phyloP scores from a whole-genome alignment of 169 alveolate species.

The Cryptosporidium sp. region DNA sequence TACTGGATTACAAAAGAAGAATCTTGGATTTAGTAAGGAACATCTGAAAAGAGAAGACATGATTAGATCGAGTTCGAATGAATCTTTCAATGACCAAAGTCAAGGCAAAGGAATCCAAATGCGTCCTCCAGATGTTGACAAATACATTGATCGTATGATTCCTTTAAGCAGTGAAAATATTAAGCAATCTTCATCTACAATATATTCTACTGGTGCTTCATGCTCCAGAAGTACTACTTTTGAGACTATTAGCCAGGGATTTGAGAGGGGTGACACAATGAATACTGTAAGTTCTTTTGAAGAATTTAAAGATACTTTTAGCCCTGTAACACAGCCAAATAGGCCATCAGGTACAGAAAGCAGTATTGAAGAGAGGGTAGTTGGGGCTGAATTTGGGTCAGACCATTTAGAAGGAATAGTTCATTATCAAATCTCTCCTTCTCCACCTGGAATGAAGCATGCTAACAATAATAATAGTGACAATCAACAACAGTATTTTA shows the following conservation, averaged over 20 bases:
- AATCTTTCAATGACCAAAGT: not conserved
- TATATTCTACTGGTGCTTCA: conserved; percentile 25
- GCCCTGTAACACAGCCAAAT: not conserved
- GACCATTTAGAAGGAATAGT: not conserved
- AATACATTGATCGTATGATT: conserved; percentile 67
- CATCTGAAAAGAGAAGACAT: not conserved
- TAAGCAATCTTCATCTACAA: not conserved
- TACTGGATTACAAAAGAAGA: not conserved
- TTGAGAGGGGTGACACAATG: conserved; percentile 26
- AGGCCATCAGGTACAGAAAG: not conserved
- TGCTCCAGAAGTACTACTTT: conserved; percentile 65
- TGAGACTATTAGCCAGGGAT: conserved; percentile 29
- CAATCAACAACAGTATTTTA: not conserved
- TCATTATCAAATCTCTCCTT: not conserved
- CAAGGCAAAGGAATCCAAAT: conserved; percentile 20
- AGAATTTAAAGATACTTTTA: conserved; percentile 3
- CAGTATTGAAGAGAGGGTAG: not conserved
- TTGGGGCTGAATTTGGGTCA: not conserved
- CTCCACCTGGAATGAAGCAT: not conserved
- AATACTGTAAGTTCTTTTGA: conserved; percentile 36
- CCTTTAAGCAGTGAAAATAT: conserved; percentile 28
- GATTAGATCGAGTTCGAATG: not conserved
- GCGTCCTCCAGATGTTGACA: conserved; percentile 75
- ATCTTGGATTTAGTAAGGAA: not conserved
- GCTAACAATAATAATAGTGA: not conserved